Evolutionary conservation across 2,329 filamentous ascomycete species (phyloP).

Genomic region (Exophiala aquamarina): DNA sequence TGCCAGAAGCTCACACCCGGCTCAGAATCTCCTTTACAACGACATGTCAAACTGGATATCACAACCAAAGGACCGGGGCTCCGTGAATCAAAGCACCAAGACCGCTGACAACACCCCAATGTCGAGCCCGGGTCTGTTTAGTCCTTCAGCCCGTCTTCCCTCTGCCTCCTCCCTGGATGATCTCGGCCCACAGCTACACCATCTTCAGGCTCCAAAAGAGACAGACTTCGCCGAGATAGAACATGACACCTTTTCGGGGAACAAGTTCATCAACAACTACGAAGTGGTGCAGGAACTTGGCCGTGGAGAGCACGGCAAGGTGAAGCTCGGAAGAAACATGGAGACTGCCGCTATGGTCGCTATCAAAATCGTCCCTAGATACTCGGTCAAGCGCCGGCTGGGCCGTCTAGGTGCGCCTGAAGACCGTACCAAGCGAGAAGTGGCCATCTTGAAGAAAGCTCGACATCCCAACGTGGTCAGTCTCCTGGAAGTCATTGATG

Average conservation of each 20-base stretch:
- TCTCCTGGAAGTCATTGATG: slow-evolving; percentile 94
- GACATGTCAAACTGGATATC: slow-evolving; percentile 28
- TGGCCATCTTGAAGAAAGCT: slow-evolving; percentile 97
- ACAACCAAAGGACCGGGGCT: slow-evolving; percentile 21
- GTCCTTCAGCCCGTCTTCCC: slow-evolving; percentile 33
- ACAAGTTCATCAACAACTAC: slow-evolving; percentile 97
- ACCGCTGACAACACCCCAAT: slow-evolving; percentile 49
- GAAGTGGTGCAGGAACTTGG: slow-evolving; percentile 96
- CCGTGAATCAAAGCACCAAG: slow-evolving; percentile 28
- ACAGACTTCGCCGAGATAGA: slow-evolving; percentile 92
- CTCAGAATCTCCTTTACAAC: slow-evolving; percentile 33
- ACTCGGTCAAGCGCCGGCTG: slow-evolving; percentile 89
- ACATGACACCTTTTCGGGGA: slow-evolving; percentile 81
- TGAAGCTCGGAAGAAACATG: slow-evolving; percentile 86
- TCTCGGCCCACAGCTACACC: slow-evolving; percentile 65
- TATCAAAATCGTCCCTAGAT: slow-evolving; percentile 97
- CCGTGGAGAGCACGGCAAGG: slow-evolving; percentile 93
- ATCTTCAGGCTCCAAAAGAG: slow-evolving; percentile 74
- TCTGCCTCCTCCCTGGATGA: slow-evolving; percentile 36
- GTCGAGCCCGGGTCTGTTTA: slow-evolving; percentile 47
- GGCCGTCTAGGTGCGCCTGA: slow-evolving; percentile 70
- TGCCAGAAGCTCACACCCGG: slow-evolving; percentile 45
- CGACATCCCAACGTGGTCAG: slow-evolving; percentile 96
- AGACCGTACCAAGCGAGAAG: slow-evolving; percentile 84
- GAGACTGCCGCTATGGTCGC: slow-evolving; percentile 77